Evolutionary conservation across 2,329 filamentous ascomycete genomes (phyloP).

Genomic region (Chrysoporthe austroafricana): DNA sequence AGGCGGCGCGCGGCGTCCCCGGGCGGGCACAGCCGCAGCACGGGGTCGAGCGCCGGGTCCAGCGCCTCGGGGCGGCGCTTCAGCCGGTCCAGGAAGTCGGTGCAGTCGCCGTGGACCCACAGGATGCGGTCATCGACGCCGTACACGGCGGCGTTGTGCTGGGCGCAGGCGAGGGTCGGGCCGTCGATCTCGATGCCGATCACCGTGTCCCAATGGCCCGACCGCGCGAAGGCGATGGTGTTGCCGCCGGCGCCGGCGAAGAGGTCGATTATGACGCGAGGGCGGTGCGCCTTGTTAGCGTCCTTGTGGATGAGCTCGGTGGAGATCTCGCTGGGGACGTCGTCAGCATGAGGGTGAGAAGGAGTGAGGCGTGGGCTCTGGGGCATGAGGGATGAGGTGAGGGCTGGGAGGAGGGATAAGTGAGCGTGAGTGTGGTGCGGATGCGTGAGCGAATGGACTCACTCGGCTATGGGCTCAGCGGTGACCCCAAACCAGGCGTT

Average conservation of each 20-base stretch:
- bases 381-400: background rate
- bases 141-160: slow-evolving; percentile 88
- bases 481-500: slow-evolving; percentile 98
- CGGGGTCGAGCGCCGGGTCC: slow-evolving; percentile 22
- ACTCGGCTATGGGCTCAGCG: slow-evolving; percentile 88
- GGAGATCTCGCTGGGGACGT: slow-evolving; percentile 67
- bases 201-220: slow-evolving; percentile 77
- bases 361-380: background rate
- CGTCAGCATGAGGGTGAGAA: background rate
- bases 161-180: slow-evolving; percentile 82
- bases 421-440: background rate
- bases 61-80: slow-evolving; percentile 37
- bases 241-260: slow-evolving; percentile 95
- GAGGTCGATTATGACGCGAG: slow-evolving; percentile 71
- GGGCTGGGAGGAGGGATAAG: background rate
- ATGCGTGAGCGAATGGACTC: slow-evolving; percentile 37
- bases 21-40: slow-evolving; percentile 14
- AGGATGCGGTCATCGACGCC: slow-evolving; percentile 76
- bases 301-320: slow-evolving; percentile 68
- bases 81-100: slow-evolving; percentile 64
- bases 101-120: slow-evolving; percentile 87
- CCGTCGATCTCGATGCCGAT: slow-evolving; percentile 88
- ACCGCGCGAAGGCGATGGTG: slow-evolving; percentile 88
- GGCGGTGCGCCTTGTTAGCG: slow-evolving; percentile 32
- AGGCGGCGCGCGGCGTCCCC: slow-evolving; percentile 33